Evolutionary conservation across 805 yeast species (phyloP).

Genomic region (Isabelozyma heimii): DNA sequence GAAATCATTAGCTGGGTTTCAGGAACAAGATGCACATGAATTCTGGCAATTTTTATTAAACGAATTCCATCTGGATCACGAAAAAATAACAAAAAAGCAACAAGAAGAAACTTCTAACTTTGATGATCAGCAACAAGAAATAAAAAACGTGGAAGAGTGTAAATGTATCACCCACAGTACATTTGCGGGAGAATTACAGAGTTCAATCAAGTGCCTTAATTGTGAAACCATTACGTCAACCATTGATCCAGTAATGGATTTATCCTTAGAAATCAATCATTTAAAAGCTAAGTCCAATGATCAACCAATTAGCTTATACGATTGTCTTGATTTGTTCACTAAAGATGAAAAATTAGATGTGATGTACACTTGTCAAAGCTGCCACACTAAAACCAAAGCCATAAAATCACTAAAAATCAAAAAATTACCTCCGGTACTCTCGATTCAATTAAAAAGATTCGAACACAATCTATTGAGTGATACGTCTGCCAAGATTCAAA

Average conservation of each 20-base stretch:
- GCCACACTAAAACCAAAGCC: slow-evolving; percentile 63
- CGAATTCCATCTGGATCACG: slow-evolving; percentile 60
- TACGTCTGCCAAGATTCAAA: slow-evolving; percentile 68
- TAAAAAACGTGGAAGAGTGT: slow-evolving; percentile 37
- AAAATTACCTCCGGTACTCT: slow-evolving; percentile 71
- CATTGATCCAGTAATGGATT: slow-evolving; percentile 85
- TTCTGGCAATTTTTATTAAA: slow-evolving; percentile 90
- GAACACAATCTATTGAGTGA: slow-evolving; percentile 52
- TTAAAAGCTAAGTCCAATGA: slow-evolving; percentile 19
- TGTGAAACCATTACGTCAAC: slow-evolving; percentile 68
- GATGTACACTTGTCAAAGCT: slow-evolving; percentile 65
- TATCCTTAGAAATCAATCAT: slow-evolving; percentile 69
- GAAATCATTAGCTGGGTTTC: slow-evolving; percentile 85
- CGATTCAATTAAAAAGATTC: slow-evolving; percentile 81
- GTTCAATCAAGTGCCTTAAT: slow-evolving; percentile 69
- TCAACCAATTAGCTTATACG: slow-evolving; percentile 40
- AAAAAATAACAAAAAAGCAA: slow-evolving; percentile 11
- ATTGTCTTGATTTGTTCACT: slow-evolving; percentile 77
- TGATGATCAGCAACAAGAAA: neutral
- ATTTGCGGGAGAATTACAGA: slow-evolving; percentile 80
- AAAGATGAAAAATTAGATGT: slow-evolving; percentile 73
- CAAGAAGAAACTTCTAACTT: slow-evolving; percentile 1
- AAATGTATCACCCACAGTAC: slow-evolving; percentile 78
- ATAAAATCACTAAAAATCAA: slow-evolving; percentile 66
- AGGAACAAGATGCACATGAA: slow-evolving; percentile 98